Evolutionary conservation across 192 early-diverging fungal genomes (phyloP), one percentile per base, ranked within the genome.

Genomic region (Jimgerdemannia lactiflua): DNA sequence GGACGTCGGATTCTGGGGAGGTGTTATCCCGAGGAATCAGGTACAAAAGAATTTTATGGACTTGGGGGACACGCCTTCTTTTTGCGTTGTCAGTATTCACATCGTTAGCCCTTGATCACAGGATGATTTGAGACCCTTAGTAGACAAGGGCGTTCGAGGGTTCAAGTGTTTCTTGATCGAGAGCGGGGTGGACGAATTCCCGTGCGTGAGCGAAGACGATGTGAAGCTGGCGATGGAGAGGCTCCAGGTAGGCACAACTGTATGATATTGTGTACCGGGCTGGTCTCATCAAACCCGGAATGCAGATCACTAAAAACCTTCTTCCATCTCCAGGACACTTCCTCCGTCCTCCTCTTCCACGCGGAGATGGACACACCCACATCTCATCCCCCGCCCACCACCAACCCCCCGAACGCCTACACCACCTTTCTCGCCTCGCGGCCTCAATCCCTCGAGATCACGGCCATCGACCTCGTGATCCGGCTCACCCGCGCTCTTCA

Each of bases 91-190:
- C 65, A 66, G 19, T 69, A 6, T 11, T 8, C 40, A 77, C 14
- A 0, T 59, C 49, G 6, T 59, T 67, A 10, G 14, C 14, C 8
- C 6, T 59, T 59, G 49, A 59, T 59, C 14, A 29, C 29, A 59
- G 49, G 41, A 72, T n/a, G 88, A 93, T n/a, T 82, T 95, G 10
- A 77, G 82, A 4, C 86, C 87, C 9, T 84, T 95, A 72, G 85
- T 93, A 29, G 84, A 89, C 10, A 85, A 73, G 0, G 93, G 93
- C 42, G 92, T 92, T 59, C 87, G 90, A 59, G 93, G 93, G 3
- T 95, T 95, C 85, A 95, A 95, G 78, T 91, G 93, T 74, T 95
- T 95, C 83, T 84, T 95, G 82, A 93, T 92, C 68, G 92, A 95
- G 68, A 91, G 89, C 80, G 93, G 93, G 71, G 93, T 95, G 0